A percentile compares a stretch with the other conserved stretches of the same genome.
These are phyloP conservation scores for Apophysomyces variabilis DNA, from an alignment of 371 early-diverging fungal species.

Conservation along the genomic window DNA sequence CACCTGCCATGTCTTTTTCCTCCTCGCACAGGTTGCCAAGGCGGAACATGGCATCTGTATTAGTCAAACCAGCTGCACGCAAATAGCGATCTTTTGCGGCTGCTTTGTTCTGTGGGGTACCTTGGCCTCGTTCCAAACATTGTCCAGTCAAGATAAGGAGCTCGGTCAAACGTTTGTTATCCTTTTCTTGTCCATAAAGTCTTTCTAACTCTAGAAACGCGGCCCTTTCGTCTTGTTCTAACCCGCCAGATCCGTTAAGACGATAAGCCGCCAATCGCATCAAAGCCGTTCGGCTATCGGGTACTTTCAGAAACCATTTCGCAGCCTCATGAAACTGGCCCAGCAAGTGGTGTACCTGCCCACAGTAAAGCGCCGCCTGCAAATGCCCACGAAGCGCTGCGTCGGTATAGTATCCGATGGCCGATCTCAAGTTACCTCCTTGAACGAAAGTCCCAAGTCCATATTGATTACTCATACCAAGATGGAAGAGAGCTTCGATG, in stretches of 20 bases:
- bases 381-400: conserved; percentile 22
- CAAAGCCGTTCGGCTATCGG: conserved; percentile 16
- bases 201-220: conserved; percentile 12
- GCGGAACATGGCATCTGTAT: conserved; percentile 23
- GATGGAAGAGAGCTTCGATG: conserved; percentile 21
- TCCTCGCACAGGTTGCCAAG: conserved; percentile 15
- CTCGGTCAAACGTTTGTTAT: conserved; percentile 5
- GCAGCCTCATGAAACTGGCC: conserved; percentile 22
- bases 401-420: conserved; percentile 13
- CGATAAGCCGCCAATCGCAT: conserved; percentile 26
- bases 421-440: conserved; percentile 1
- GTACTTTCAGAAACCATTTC: conserved; percentile 17
- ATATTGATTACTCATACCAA: conserved; percentile 20
- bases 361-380: conserved; percentile 23
- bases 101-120: conserved; percentile 36
- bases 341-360: conserved; percentile 15
- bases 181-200: neutral
- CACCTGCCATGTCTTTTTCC: conserved; percentile 15
- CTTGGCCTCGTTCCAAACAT: conserved; percentile 27
- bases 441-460: conserved; percentile 8
- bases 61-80: conserved; percentile 4
- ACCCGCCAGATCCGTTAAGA: conserved; percentile 21
- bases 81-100: conserved; percentile 14
- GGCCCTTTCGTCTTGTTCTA: conserved; percentile 17
- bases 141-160: conserved; percentile 25